These are phyloP conservation scores for Amaranthus tricolor DNA, from an alignment of 179 eudicot genomes.

Conservation along the genomic window DNA sequence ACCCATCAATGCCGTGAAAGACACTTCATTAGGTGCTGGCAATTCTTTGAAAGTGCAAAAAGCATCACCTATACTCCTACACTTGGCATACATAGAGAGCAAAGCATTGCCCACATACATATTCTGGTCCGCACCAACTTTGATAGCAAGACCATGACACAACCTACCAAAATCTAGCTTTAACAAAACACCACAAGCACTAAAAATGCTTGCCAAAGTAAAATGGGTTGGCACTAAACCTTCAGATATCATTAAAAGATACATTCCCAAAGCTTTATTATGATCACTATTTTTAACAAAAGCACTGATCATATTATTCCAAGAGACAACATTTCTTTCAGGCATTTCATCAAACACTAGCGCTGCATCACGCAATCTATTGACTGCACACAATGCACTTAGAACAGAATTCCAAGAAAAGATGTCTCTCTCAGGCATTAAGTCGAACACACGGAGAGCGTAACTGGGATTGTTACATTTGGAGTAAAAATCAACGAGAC, in stretches of 20 bases:
- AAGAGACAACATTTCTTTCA: conserved; percentile 57
- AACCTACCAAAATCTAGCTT: conserved; percentile 43
- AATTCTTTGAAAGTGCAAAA: conserved; percentile 48
- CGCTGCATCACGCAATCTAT: conserved; percentile 36
- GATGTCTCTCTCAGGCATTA: conserved; percentile 46
- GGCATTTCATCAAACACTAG: conserved; percentile 59
- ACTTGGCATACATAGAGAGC: conserved; percentile 67
- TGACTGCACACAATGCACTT: conserved; percentile 38
- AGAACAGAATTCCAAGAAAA: conserved; percentile 70
- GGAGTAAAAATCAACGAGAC: conserved; percentile 59
- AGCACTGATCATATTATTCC: conserved; percentile 67
- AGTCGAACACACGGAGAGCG: conserved; percentile 53
- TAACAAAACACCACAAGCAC: conserved; percentile 58
- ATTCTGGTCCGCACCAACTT: conserved; percentile 55
- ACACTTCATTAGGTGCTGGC: conserved; percentile 65
- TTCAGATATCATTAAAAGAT: conserved; percentile 38
- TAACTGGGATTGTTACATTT: conserved; percentile 40
- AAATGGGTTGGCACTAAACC: conserved; percentile 64
- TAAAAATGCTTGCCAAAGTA: conserved; percentile 70
- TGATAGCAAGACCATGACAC: conserved; percentile 54
- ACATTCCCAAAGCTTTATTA: conserved; percentile 48
- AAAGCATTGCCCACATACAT: conserved; percentile 68
- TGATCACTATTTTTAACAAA: conserved; percentile 39
- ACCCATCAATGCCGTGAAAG: conserved; percentile 74
- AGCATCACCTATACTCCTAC: conserved; percentile 45